A percentile compares a stretch with the other conserved stretches of the same genome.
Evolutionary conservation across 1,139 yeast species (phyloP).

Genomic region (Candida albicans): DNA sequence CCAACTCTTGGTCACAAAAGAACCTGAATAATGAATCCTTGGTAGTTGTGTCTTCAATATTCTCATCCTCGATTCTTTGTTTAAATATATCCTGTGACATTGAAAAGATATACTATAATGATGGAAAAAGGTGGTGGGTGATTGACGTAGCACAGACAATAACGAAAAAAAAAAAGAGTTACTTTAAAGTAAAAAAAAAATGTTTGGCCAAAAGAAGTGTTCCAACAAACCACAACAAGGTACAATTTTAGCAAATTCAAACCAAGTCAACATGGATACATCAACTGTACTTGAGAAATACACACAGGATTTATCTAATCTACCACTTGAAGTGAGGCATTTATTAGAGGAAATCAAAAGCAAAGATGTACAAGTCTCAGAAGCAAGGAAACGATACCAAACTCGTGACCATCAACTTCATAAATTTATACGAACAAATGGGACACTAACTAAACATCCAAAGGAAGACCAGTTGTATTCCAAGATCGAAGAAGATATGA

Average conservation of each 20-base stretch:
- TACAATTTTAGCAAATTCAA: neutral
- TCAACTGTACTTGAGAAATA: slow-evolving; percentile 50
- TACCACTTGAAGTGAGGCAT: slow-evolving; percentile 87
- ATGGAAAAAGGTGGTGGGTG: too few relatives aligned
- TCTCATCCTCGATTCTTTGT: too few relatives aligned
- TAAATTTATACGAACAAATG: slow-evolving; percentile 80
- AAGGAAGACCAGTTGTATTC: slow-evolving; percentile 70
- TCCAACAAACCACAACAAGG: neutral
- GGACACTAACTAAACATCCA: slow-evolving; percentile 78
- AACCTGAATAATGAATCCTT: neutral
- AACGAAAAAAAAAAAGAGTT: too few relatives aligned
- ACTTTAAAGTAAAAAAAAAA: neutral
- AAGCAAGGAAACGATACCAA: slow-evolving; percentile 64
- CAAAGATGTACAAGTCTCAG: slow-evolving; percentile 67
- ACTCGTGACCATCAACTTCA: slow-evolving; percentile 78
- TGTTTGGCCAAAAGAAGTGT: neutral
- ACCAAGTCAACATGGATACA: slow-evolving; percentile 38
- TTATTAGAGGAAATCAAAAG: slow-evolving; percentile 75
- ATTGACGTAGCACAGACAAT: too few relatives aligned
- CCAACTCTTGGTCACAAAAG: neutral
- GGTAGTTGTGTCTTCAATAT: neutral
- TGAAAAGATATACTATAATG: too few relatives aligned
- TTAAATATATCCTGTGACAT: too few relatives aligned
- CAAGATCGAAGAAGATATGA: slow-evolving; percentile 71
- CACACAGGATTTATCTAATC: slow-evolving; percentile 63